Conservation (phyloP, 1,139 yeast genomes). For the Yamadazyma dendronema region DNA sequence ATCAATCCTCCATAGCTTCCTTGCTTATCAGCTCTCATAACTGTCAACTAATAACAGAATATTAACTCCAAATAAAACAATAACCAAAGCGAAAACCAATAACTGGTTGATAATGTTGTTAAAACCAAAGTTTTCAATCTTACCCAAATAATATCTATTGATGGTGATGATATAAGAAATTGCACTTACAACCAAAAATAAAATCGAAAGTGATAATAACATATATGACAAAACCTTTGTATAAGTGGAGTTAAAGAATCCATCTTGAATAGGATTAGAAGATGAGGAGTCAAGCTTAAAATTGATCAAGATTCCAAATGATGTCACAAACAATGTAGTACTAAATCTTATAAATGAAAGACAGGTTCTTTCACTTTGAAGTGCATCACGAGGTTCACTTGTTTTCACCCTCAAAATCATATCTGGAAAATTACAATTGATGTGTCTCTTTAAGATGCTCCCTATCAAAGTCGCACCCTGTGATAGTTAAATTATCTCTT, state of each 20-base stretch:
- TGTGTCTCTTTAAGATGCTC: too few species aligned
- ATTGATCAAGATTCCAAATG: slow-evolving; percentile 52
- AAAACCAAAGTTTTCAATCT: slow-evolving; percentile 40
- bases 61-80: slow-evolving; percentile 43
- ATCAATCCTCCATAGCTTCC: too few species aligned
- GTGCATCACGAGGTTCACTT: slow-evolving; percentile 61
- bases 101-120: slow-evolving; percentile 38
- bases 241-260: slow-evolving; percentile 18
- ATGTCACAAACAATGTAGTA: slow-evolving; percentile 47
- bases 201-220: slow-evolving; percentile 39
- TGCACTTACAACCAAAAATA: slow-evolving; percentile 40
- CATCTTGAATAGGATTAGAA: slow-evolving; percentile 6
- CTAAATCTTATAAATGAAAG: slow-evolving; percentile 53
- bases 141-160: slow-evolving; percentile 42
- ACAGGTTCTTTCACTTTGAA: slow-evolving; percentile 60
- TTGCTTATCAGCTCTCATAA: slow-evolving; percentile 3
- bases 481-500: too few species aligned
- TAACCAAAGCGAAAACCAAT: slow-evolving; percentile 39
- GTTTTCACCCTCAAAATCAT: slow-evolving; percentile 37
- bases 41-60: slow-evolving; percentile 41
- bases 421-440: too few species aligned
- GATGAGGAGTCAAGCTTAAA: slow-evolving; percentile 42
- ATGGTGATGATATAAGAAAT: slow-evolving; percentile 48
- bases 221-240: slow-evolving; percentile 37
- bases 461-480: too few species aligned